Evolutionary conservation across 148 eudicot genomes (phyloP).

Genomic region (Rhododendron mucronatum): DNA sequence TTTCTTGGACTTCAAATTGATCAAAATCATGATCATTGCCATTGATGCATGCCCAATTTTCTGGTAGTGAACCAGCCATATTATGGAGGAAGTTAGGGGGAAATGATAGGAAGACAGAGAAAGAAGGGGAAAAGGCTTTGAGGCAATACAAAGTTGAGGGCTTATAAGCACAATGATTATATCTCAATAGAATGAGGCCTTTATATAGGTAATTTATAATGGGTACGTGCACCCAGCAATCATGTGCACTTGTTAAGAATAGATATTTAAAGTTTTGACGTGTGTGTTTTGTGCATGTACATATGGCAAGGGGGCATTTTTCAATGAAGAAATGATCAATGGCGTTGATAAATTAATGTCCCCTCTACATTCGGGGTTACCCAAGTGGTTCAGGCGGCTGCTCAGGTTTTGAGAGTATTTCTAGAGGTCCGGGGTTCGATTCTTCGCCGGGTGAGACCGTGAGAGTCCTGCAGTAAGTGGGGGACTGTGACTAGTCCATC

Average conservation of each 20-base stretch:
- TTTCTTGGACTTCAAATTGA: slow-evolving; percentile 16
- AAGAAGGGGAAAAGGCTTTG: not conserved
- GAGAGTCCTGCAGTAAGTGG: no score
- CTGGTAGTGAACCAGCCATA: slow-evolving; percentile 1
- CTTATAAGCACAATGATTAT: no score
- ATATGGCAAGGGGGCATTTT: not conserved
- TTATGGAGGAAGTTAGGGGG: not conserved
- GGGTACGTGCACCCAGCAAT: not conserved
- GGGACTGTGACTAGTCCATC: no score
- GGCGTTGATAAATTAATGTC: not conserved
- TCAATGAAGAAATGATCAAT: not conserved
- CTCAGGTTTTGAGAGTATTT: no score
- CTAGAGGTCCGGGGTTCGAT: no score
- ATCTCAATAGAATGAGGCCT: not conserved
- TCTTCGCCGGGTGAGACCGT: rapidly evolving
- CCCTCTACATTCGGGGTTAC: no score
- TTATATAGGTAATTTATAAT: not conserved
- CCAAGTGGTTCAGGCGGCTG: no score
- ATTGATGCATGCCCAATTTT: slow-evolving; percentile 8
- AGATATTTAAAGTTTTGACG: not conserved
- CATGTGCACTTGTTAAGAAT: not conserved
- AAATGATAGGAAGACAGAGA: slow-evolving; percentile 4
- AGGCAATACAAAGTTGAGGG: not conserved
- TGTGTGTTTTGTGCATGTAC: not conserved
- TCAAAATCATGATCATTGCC: not conserved